Evolutionary conservation across 768 basidiomycete genomes (phyloP), one percentile per base, ranked within the genome.

Genomic region (Mycena vulgaris): DNA sequence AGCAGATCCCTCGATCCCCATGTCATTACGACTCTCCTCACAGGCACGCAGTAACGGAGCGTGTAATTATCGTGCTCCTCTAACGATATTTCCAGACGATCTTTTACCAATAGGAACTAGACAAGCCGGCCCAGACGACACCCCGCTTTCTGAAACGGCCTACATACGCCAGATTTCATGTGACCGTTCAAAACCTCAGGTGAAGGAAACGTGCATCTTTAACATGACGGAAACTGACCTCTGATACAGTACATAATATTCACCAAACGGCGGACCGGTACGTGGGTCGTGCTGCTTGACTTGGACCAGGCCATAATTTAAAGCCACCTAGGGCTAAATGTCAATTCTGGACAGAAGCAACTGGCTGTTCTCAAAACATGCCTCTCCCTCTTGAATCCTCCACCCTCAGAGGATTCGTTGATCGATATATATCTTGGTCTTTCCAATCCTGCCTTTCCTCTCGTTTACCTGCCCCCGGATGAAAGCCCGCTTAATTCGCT

Each of bases 151-250:
- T 5, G 65, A 69, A 51, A 66, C 70, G 5, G 39, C 68, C 13
- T 45, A 75, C 48, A 75, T 74, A 25, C 69, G 75, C 33, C 75
- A 75, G 51, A 74, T 75, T 47, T 75, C 75, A 5, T 52, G 35
- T 35, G 73, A 75, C 66, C 63, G 62, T 10, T 62, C 73, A 33
- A 74, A 75, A 49, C 68, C 70, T 7, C 75, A 70, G 69, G 69
- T 70, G n/a, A 63, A 33, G 33, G 19, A 63, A 40, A 21, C 19
- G 25, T 27, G 8, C 28, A n/a, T 27, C 30, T 33, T n/a, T 1
- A 42, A 16, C 7, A 19, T 25, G 16, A 3, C 28, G 10, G 5
- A 10, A 48, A 17, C 39, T 55, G 10, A 39, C 63, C 59, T 25
- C 28, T 37, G 6, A 39, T 45, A 0, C 19, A 75, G 65, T 75